Evolutionary conservation across 2,329 filamentous ascomycete species (phyloP), one percentile per base, ranked within the genome.

Genomic region (Rhinocladiella mackenziei): DNA sequence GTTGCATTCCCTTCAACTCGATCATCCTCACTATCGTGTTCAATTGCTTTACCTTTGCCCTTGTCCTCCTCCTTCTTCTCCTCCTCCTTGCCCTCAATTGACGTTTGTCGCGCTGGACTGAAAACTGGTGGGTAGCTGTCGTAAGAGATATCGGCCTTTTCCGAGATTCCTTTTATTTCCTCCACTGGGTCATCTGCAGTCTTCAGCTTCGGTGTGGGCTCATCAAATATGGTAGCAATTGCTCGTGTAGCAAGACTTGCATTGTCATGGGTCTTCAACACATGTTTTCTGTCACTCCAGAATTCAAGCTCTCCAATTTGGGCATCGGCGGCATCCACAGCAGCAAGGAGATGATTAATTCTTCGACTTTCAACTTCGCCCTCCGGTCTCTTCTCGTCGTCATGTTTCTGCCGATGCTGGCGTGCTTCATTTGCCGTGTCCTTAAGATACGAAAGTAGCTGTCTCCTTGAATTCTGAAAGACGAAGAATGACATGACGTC

Each of bases 401-500:
- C 60, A 29, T 72, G 67, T 45, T 68, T 64, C 45, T 75, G 65
- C 11, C 73, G 69, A 51, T 77, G 71, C 22, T 70, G 65, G 44
- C 72, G 65, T 17, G 73, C 62, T 53, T 74, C 68, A 35, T 85
- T 75, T 52, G 84, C 73, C 9, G 78, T 71, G n/a, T 77, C 68
- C 56, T 80, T 81, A 34, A 98, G 69, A 38, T 80, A 77, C 13
- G 78, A 73, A 11, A 96, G 72, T 3, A 97, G 73, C 45, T 89
- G 79, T 50, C 83, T 80, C 17, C 89, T 78, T 2, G 89, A 95
- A 13, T 83, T 82, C 63, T 97, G 91, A 62, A 95, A 98, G 14
- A 98, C 74, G 58, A 97, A 86, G 45, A 85, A 73, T 0, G 80
- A 74, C 88, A 95, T 89, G 55, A 95, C 85, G 32, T 88, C 80